These are phyloP conservation scores for Solanum hybrid DNA, from an alignment of 305 asterid species.

Conservation along the genomic window DNA sequence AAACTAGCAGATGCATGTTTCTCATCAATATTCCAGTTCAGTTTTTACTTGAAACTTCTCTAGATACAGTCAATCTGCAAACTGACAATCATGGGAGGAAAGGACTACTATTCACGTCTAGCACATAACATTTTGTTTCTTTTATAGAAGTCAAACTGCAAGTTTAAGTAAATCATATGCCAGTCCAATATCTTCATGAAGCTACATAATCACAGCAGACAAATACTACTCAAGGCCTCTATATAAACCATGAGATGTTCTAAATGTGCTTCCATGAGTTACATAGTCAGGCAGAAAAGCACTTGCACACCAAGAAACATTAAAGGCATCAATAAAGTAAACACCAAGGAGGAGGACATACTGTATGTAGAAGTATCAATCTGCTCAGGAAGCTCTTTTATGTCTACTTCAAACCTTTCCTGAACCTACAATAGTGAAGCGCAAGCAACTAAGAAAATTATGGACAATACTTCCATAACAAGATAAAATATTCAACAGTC, in stretches of 20 bases:
- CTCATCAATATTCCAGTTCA: background rate
- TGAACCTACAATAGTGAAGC: conserved; percentile 51
- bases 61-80: background rate
- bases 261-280: background rate
- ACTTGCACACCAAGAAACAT: background rate
- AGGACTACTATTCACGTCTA: background rate
- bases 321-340: background rate
- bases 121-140: background rate
- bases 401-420: conserved; percentile 91
- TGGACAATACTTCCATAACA: background rate
- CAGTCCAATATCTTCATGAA: background rate
- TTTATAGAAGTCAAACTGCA: background rate
- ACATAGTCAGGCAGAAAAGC: background rate
- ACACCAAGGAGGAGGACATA: conserved; percentile 20
- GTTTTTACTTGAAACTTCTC: background rate
- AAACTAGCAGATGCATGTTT: background rate
- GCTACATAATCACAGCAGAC: background rate
- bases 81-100: background rate
- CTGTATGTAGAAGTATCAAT: conserved; percentile 88
- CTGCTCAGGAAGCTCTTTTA: conserved; percentile 92
- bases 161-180: background rate
- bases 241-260: background rate
- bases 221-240: background rate
- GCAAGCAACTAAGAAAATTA: background rate
- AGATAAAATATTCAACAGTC: background rate